phyloP scores from a whole-genome alignment of 2,329 filamentous ascomycete species.

The Talaromyces pinophilus region DNA sequence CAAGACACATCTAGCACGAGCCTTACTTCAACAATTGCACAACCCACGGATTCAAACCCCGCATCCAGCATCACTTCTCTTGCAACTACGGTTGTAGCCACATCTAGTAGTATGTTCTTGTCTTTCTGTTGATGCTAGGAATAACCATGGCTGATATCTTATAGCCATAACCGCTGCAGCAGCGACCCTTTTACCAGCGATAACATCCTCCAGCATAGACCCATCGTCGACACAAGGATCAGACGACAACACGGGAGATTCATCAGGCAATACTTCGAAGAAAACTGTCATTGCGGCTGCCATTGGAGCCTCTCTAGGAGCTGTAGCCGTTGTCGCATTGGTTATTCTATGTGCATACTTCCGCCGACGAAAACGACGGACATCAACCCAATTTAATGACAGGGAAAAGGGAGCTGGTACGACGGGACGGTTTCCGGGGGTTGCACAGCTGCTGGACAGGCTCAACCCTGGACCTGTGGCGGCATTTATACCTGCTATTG shows the following conservation, averaged over 20 bases:
- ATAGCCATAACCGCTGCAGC: background rate
- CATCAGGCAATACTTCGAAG: background rate
- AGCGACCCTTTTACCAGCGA: slow-evolving; percentile 7
- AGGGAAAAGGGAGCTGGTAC: background rate
- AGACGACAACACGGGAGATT: background rate
- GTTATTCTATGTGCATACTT: slow-evolving; percentile 18
- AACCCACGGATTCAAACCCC: slow-evolving; percentile 3
- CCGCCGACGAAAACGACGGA: slow-evolving; percentile 17
- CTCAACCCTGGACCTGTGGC: background rate
- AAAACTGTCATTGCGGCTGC: slow-evolving; percentile 17
- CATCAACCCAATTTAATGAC: background rate
- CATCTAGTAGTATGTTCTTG: slow-evolving; percentile 15
- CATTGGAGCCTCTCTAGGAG: slow-evolving; percentile 17
- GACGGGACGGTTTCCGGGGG: background rate
- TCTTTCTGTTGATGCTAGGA: background rate
- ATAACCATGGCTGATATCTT: background rate
- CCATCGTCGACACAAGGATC: slow-evolving; percentile 12
- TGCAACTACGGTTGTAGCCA: background rate
- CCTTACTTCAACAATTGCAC: background rate
- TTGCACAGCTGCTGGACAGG: background rate
- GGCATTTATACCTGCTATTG: background rate
- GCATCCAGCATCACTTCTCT: background rate
- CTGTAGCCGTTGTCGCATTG: slow-evolving; percentile 17
- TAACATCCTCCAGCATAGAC: slow-evolving; percentile 1
- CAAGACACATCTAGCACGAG: slow-evolving; percentile 1